phyloP scores from a whole-genome alignment of 805 yeast genomes.

The Cyberlindnera mississippiensis region DNA sequence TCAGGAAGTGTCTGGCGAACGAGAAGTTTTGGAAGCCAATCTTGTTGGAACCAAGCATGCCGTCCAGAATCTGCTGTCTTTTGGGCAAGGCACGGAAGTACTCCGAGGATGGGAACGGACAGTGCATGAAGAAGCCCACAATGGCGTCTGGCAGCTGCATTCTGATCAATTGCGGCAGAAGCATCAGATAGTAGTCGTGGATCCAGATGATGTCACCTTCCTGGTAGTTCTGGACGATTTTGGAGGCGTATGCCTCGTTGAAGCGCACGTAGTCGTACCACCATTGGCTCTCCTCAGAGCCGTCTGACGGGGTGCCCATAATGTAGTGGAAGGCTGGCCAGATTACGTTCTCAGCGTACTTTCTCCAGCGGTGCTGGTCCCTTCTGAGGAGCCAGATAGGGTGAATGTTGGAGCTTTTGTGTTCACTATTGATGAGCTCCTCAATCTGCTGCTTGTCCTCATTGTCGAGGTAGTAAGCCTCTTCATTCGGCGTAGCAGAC shows the following conservation, averaged over 20 bases:
- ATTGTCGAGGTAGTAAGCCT: constrained; percentile 57
- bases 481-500: constrained; percentile 33
- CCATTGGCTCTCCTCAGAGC: constrained; percentile 71
- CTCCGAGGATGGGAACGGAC: constrained; percentile 95
- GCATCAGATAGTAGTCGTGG: constrained; percentile 87
- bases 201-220: constrained; percentile 94
- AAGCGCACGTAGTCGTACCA: constrained; percentile 84
- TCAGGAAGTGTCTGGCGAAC: constrained; percentile 85
- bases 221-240: constrained; percentile 63
- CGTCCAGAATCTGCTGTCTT: constrained; percentile 78
- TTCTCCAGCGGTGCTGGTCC: constrained; percentile 81
- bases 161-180: constrained; percentile 82
- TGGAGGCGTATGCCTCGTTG: constrained; percentile 86
- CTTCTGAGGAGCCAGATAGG: constrained; percentile 87
- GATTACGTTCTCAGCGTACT: constrained; percentile 80
- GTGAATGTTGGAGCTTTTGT: constrained; percentile 52
- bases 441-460: constrained; percentile 53
- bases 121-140: constrained; percentile 89
- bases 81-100: constrained; percentile 87
- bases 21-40: constrained; percentile 84
- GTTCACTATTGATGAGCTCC: constrained; percentile 40
- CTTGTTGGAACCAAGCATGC: constrained; percentile 85
- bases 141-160: constrained; percentile 73
- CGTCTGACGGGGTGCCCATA: constrained; percentile 68
- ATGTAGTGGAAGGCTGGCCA: constrained; percentile 98